Evolutionary conservation across 2,329 filamentous ascomycete species (phyloP).

Genomic region (Cytospora leucostoma): DNA sequence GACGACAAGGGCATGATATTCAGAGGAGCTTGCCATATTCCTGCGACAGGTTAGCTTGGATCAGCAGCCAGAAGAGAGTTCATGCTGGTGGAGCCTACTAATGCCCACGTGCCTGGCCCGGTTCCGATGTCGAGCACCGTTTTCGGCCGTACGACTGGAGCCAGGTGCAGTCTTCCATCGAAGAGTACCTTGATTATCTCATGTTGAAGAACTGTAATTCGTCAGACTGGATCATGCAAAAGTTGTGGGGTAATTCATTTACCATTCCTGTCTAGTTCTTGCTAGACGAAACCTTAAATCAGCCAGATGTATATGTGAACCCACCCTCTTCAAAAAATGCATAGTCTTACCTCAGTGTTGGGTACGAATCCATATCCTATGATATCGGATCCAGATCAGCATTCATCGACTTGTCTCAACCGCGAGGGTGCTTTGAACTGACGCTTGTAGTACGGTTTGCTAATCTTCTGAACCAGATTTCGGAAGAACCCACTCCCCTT

Average conservation of each 20-base stretch:
- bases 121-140: conserved; percentile 36
- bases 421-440: conserved; percentile 22
- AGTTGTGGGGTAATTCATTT: background rate
- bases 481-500: conserved; percentile 28
- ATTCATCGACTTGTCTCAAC: background rate
- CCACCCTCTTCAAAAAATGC: too few relatives aligned
- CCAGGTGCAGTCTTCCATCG: conserved; percentile 34
- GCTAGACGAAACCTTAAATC: conserved; percentile 28
- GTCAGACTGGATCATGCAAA: conserved; percentile 10
- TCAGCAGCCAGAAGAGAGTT: background rate
- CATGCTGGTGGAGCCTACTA: conserved; percentile 29
- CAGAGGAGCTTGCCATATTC: conserved; percentile 31
- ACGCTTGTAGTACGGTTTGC: conserved; percentile 31
- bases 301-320: conserved; percentile 20
- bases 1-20: background rate
- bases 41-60: conserved; percentile 26
- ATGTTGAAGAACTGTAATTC: conserved; percentile 33
- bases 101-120: conserved; percentile 36
- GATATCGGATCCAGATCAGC: background rate
- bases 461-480: conserved; percentile 31
- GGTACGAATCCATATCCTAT: conserved; percentile 25
- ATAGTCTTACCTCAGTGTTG: conserved; percentile 30
- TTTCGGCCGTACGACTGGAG: conserved; percentile 33
- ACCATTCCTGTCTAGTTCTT: conserved; percentile 37
- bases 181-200: conserved; percentile 35